Evolutionary conservation across 2,329 filamentous ascomycete species (phyloP).

Genomic region (Leptographium radiaticola): DNA sequence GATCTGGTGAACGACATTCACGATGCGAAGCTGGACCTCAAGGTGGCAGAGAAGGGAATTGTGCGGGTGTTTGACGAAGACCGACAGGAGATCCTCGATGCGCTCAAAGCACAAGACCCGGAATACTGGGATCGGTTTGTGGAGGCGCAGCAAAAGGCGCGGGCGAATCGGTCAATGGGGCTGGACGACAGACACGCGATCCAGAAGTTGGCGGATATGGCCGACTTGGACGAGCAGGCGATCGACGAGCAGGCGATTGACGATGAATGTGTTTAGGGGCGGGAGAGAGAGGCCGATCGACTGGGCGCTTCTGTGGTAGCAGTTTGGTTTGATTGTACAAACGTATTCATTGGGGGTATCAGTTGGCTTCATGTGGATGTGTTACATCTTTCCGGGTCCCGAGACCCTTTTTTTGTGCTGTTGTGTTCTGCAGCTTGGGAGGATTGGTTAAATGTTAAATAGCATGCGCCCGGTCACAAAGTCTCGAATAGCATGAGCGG

Average conservation of each 20-base stretch:
- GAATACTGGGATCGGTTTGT: slow-evolving; percentile 52
- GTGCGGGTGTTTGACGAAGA: slow-evolving; percentile 49
- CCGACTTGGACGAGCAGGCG: slow-evolving; percentile 1
- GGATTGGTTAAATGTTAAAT: too few species aligned
- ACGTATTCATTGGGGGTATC: too few species aligned
- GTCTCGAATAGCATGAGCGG: too few species aligned
- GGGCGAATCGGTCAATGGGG: slow-evolving; percentile 32
- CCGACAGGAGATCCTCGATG: slow-evolving; percentile 32
- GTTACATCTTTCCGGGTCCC: background rate
- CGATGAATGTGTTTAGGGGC: background rate
- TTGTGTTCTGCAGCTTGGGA: too few species aligned
- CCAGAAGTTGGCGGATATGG: background rate
- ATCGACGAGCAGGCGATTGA: background rate
- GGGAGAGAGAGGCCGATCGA: too few species aligned
- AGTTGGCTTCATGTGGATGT: background rate
- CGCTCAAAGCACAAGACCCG: slow-evolving; percentile 47
- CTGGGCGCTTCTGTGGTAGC: too few species aligned
- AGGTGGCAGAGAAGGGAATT: slow-evolving; percentile 43
- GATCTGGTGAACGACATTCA: slow-evolving; percentile 50
- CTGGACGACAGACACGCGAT: background rate
- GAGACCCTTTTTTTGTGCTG: too few species aligned
- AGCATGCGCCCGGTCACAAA: too few species aligned
- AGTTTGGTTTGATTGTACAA: too few species aligned
- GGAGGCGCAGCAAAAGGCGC: slow-evolving; percentile 46
- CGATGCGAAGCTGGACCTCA: slow-evolving; percentile 41